Conservation (phyloP, 257 asterid species). For the Solanum bukasovii region DNA sequence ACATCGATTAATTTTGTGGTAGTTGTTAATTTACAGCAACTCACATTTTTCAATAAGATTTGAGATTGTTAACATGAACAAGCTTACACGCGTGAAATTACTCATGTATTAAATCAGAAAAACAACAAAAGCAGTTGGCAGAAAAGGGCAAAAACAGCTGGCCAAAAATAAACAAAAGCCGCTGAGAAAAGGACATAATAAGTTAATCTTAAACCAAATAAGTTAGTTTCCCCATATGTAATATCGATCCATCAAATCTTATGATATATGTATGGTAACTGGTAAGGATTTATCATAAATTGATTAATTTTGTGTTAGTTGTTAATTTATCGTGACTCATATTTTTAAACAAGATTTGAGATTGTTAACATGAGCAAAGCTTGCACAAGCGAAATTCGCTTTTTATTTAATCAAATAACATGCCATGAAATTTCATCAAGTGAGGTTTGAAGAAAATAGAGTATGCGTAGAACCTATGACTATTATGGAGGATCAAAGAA, state of each 20-base stretch:
- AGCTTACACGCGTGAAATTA: fast-evolving
- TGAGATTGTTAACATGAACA: neutral
- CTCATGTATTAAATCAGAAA: neutral
- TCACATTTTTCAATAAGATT: neutral
- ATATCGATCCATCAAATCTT: neutral
- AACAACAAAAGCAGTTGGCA: neutral
- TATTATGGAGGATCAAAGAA: neutral
- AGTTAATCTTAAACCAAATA: neutral
- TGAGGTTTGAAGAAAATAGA: neutral
- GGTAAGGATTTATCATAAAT: neutral
- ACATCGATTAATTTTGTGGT: neutral
- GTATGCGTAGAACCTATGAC: neutral
- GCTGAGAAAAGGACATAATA: neutral
- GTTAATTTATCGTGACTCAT: neutral
- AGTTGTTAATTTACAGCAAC: neutral
- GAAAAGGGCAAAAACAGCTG: neutral
- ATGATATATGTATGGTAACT: neutral
- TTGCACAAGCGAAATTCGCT: neutral
- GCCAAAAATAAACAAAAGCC: neutral
- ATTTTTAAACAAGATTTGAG: neutral
- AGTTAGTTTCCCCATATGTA: neutral
- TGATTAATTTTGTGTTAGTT: neutral
- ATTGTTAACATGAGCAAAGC: neutral
- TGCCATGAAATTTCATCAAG: neutral
- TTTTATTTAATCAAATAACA: no score